A percentile compares a stretch with the other conserved stretches of the same genome.
These are phyloP conservation scores for Fusarium sp. DNA, from an alignment of 2,329 filamentous ascomycete genomes.

Conservation along the genomic window DNA sequence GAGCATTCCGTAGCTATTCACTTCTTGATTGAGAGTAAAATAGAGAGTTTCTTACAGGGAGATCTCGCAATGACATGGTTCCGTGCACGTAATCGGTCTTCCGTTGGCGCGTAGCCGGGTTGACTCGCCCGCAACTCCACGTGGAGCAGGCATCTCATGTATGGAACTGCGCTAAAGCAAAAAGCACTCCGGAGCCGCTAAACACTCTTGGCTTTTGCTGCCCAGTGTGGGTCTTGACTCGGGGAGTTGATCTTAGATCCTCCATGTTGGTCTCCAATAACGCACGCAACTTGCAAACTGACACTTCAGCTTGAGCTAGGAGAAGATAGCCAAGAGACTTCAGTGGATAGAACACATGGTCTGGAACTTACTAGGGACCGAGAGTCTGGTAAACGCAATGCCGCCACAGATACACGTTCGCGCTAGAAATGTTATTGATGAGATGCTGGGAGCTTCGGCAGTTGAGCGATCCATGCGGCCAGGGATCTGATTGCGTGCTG, in stretches of 20 bases:
- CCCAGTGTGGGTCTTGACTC: neutral
- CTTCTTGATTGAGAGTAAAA: neutral
- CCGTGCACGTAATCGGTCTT: conserved; percentile 40
- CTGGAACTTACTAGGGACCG: conserved; percentile 1
- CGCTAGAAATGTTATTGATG: conserved; percentile 15
- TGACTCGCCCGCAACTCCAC: conserved; percentile 20
- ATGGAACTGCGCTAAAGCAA: neutral
- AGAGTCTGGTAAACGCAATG: conserved; percentile 29
- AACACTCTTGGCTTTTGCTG: neutral
- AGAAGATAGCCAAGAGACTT: neutral
- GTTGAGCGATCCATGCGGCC: conserved; percentile 13
- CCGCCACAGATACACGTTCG: conserved; percentile 18
- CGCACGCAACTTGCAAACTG: neutral
- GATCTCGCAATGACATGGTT: conserved; percentile 26
- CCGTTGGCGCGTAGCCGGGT: too few relatives aligned
- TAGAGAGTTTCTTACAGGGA: conserved; percentile 8
- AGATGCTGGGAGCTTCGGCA: conserved; percentile 15
- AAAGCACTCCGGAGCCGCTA: conserved; percentile 23
- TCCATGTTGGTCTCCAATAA: neutral
- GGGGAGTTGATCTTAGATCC: conserved; percentile 22
- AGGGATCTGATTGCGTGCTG: conserved; percentile 34
- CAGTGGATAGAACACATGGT: neutral
- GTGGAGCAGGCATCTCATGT: conserved; percentile 16
- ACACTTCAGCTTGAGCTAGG: neutral
- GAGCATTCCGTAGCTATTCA: conserved; percentile 55